phyloP scores from a whole-genome alignment of 139 green algal species.

The Astrephomene gubernaculifera region DNA sequence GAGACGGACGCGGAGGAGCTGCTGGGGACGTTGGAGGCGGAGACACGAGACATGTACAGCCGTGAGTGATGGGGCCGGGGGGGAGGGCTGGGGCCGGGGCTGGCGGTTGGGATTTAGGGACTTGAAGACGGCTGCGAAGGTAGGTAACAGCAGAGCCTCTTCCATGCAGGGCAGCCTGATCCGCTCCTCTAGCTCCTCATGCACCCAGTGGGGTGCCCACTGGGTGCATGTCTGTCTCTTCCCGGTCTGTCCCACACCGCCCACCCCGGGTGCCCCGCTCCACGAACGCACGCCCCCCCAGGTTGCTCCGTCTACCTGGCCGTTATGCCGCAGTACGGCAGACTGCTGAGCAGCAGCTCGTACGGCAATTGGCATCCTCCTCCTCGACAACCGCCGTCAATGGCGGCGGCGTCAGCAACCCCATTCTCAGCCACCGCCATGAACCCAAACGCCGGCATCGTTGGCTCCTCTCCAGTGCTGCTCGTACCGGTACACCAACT shows the following conservation, averaged over 20 bases:
- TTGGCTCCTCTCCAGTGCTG: background rate
- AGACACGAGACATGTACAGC: constrained; percentile 26
- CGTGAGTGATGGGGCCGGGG: constrained; percentile 9
- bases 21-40: constrained; percentile 4
- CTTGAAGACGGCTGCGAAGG: too few species aligned
- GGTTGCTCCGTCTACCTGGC: constrained; percentile 40
- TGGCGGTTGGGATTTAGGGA: too few species aligned
- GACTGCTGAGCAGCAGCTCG: background rate
- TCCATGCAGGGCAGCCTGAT: too few species aligned
- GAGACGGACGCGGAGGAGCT: constrained; percentile 37
- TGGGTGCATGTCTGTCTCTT: too few species aligned
- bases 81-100: background rate
- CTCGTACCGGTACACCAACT: constrained; percentile 31
- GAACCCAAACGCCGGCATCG: too few species aligned
- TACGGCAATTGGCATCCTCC: too few species aligned
- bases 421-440: too few species aligned
- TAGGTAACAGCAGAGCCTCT: too few species aligned
- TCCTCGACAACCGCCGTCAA: background rate
- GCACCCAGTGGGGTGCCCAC: too few species aligned
- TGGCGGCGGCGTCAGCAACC: too few species aligned
- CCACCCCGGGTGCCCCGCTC: background rate
- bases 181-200: too few species aligned
- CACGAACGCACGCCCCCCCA: background rate
- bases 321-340: constrained; percentile 15
- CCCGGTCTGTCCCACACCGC: background rate